Evolutionary conservation across 2,329 filamentous ascomycete species (phyloP), one percentile per base, ranked within the genome.

Genomic region (Fusarium fracticaudum): DNA sequence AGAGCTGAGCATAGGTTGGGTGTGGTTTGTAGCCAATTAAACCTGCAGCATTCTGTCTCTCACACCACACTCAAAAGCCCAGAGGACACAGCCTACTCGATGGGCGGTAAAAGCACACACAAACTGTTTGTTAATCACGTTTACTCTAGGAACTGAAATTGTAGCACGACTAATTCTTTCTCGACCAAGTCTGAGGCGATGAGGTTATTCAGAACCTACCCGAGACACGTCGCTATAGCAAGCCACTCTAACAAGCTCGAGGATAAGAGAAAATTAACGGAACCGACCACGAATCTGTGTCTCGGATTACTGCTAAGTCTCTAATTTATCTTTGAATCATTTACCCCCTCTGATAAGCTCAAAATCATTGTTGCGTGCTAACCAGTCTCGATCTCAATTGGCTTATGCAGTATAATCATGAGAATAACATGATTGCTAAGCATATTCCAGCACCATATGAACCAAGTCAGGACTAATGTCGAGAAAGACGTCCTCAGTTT

Each of bases 381-480:
- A 51, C 3, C 5, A 51, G 15, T 33, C 45, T 8, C 9, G 9
- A 10, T 31, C 14, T 48, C 20, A 29, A 12, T 8, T 48, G 13
- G 13, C 3, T 15, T 15, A 15, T 4, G 6, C 2, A n/a, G 17
- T 3, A 37, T 26, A 5, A 26, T 17, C 4, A 8, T 8, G 6
- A 26, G 17, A 26, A 18, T 6, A 18, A 4, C 5, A 37, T 15
- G 18, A 12, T 1, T 12, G 1, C 15, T 35, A 53, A 37, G 17
- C n/a, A 24, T 4, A 20, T 3, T 22, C 13, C 10, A 29, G 18
- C 10, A 22, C 1, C 10, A 2, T 10, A 7, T 3, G 20, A 31
- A 5, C 10, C 2, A 0, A 0, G 12, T 0, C 8, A 0, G 17
- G 6, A n/a, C 13, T 41, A 10, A 29, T n/a, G 0, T 4, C 11